A percentile compares a stretch with the other conserved stretches of the same genome.
These are phyloP conservation scores for Penicillium thymicola DNA, from an alignment of 2,329 filamentous ascomycete genomes.

Conservation along the genomic window DNA sequence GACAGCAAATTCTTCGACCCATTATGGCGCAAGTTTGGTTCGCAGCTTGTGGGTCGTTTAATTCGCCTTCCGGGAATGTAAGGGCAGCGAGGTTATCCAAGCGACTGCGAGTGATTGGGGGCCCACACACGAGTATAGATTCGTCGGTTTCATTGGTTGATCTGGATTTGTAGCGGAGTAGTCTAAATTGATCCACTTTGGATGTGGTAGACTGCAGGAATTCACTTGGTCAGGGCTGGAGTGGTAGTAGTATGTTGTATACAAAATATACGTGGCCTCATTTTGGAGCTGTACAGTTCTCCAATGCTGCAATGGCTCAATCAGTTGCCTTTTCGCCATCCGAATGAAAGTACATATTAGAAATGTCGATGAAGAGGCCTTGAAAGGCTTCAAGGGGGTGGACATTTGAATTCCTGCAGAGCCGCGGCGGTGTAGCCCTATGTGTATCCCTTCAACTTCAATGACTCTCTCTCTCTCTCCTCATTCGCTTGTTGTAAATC, in stretches of 20 bases:
- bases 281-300: background rate
- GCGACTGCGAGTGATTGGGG: slow-evolving; percentile 8
- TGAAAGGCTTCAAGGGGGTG: background rate
- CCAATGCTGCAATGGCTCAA: background rate
- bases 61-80: background rate
- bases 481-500: background rate
- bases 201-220: background rate
- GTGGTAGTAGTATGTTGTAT: background rate
- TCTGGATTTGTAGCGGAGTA: slow-evolving; percentile 1
- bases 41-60: background rate
- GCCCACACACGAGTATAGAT: background rate
- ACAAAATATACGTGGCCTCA: background rate
- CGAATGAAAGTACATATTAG: no score
- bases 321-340: background rate
- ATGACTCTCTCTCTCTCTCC: background rate
- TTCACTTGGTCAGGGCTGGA: background rate
- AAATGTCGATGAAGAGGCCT: background rate
- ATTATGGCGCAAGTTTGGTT: background rate
- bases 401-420: background rate
- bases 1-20: background rate
- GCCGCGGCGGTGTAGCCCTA: background rate
- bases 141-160: background rate
- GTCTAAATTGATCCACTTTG: slow-evolving; percentile 3
- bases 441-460: background rate
- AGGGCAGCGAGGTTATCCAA: slow-evolving; percentile 7